phyloP scores from a whole-genome alignment of 495 filamentous ascomycete species.

The Podospora bellae-mahoneyi region DNA sequence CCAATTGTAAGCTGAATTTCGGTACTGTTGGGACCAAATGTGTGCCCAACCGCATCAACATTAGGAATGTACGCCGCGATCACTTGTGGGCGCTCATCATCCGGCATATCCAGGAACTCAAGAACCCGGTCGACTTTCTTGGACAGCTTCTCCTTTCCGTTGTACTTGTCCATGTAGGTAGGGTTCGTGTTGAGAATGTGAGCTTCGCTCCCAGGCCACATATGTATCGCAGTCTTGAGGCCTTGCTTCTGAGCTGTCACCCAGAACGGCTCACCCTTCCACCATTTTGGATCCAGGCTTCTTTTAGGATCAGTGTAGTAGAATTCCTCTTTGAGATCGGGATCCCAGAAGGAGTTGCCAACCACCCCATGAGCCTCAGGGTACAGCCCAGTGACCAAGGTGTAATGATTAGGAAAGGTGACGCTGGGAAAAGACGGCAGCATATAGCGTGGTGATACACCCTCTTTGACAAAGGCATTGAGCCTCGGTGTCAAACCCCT shows the following conservation, averaged over 20 bases:
- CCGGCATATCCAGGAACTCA: conserved; percentile 76
- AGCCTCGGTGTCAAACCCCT: conserved; percentile 80
- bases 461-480: conserved; percentile 71
- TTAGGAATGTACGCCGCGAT: conserved; percentile 94
- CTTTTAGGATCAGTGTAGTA: conserved; percentile 71
- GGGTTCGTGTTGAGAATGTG: conserved; percentile 66
- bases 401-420: conserved; percentile 98
- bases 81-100: conserved; percentile 74
- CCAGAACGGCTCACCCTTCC: conserved; percentile 91
- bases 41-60: conserved; percentile 81
- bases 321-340: conserved; percentile 70
- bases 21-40: conserved; percentile 89
- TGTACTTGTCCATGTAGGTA: conserved; percentile 76
- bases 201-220: conserved; percentile 97
- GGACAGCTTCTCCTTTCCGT: conserved; percentile 66
- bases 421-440: conserved; percentile 90
- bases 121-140: conserved; percentile 76
- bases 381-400: conserved; percentile 85
- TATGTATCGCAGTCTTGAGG: conserved; percentile 79
- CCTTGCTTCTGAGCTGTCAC: conserved; percentile 79
- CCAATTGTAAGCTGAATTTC: conserved; percentile 73
- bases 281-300: conserved; percentile 84
- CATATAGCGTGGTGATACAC: conserved; percentile 89
- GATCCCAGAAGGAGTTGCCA: conserved; percentile 92
- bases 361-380: conserved; percentile 93